Conservation (phyloP, 306 rosid genomes). For the Cucurbita argyrosperma region DNA sequence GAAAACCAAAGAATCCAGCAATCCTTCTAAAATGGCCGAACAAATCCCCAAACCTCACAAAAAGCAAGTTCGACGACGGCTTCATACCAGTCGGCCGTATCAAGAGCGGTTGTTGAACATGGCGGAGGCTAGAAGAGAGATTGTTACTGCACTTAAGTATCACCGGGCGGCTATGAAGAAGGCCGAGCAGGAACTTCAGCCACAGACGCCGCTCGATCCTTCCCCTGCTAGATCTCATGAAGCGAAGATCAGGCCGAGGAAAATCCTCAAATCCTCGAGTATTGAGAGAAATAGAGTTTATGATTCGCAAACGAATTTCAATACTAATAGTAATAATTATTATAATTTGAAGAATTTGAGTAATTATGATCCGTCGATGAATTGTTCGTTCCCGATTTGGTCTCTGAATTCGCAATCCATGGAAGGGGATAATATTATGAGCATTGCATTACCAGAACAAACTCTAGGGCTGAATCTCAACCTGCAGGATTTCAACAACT, state of each 20-base stretch:
- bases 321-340: not conserved
- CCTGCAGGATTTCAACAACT: constrained; percentile 55
- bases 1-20: constrained; percentile 34
- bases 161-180: constrained; percentile 85
- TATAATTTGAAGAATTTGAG: not conserved
- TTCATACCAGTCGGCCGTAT: constrained; percentile 68
- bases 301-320: not conserved
- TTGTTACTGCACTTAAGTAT: constrained; percentile 75
- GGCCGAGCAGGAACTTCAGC: constrained; percentile 34
- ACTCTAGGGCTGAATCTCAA: constrained; percentile 82
- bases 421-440: constrained; percentile 21
- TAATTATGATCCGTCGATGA: constrained; percentile 12
- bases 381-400: constrained; percentile 2
- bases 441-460: constrained; percentile 57
- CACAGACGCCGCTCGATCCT: constrained; percentile 14
- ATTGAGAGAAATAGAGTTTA: not conserved
- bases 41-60: constrained; percentile 18
- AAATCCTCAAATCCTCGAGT: constrained; percentile 22
- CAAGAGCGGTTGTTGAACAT: constrained; percentile 72
- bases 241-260: constrained; percentile 32
- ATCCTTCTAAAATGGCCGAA: constrained; percentile 10
- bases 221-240: constrained; percentile 20
- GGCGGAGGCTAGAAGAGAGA: constrained; percentile 94
- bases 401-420: constrained; percentile 18
- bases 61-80: constrained; percentile 77